Percentiles rank a stretch among this genome's conserved stretches.
Evolutionary conservation across 176 grass and related monocot genomes (phyloP).

Genomic region (Saccharum officinarum): DNA sequence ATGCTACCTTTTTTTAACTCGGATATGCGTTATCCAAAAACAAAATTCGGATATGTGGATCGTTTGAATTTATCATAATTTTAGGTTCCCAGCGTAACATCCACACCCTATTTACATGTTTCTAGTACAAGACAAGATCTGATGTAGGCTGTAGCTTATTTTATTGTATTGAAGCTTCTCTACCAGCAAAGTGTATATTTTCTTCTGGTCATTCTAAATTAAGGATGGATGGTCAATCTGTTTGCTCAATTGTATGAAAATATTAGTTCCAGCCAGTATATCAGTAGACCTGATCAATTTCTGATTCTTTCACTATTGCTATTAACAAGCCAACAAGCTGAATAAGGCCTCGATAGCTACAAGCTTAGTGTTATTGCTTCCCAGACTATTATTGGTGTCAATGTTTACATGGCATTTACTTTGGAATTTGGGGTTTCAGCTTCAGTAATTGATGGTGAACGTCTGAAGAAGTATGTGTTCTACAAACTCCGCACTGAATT

Average conservation of each 20-base stretch:
- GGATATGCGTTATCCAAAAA: not conserved
- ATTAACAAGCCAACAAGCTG: not conserved
- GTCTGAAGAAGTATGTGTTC: constrained; percentile 81
- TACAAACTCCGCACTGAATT: constrained; percentile 65
- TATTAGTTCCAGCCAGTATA: not conserved
- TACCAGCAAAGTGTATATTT: not conserved
- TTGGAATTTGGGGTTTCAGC: constrained; percentile 56
- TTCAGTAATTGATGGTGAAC: constrained; percentile 61
- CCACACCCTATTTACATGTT: not conserved
- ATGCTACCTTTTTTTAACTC: not conserved
- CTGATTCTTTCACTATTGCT: not conserved
- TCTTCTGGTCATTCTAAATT: not conserved
- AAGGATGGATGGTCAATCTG: not conserved
- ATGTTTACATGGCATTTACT: constrained; percentile 3
- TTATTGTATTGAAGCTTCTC: not conserved
- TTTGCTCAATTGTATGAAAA: not conserved
- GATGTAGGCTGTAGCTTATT: not conserved
- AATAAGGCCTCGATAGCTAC: not conserved
- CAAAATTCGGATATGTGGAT: not conserved
- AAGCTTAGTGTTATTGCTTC: not conserved
- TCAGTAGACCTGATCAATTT: not conserved
- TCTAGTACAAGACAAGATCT: not conserved
- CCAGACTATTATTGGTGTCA: not conserved
- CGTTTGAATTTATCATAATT: not conserved
- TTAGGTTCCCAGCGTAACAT: not conserved